Percentiles rank a stretch among this genome's conserved stretches.
phyloP scores from a whole-genome alignment of 257 asterid species.

The Plectranthus barbatus region DNA sequence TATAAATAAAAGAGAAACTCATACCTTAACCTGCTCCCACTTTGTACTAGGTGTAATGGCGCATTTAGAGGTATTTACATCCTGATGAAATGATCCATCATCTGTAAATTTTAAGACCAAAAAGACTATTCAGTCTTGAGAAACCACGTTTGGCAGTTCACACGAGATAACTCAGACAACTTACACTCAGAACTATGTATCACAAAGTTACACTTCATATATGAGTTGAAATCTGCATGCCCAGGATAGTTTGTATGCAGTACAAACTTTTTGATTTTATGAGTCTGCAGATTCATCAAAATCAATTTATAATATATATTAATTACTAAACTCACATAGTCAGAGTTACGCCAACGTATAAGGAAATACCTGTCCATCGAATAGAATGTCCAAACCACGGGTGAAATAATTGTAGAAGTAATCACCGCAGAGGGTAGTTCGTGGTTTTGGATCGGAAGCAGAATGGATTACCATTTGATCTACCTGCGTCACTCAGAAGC shows the following conservation, averaged over 20 bases:
- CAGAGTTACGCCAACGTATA: not conserved
- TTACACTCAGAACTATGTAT: slow-evolving; percentile 48
- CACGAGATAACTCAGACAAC: slow-evolving; percentile 9
- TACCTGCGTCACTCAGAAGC: slow-evolving; percentile 37
- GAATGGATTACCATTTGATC: slow-evolving; percentile 93
- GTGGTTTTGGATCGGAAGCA: slow-evolving; percentile 72
- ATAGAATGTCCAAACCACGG: slow-evolving; percentile 73
- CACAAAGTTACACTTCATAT: slow-evolving; percentile 82
- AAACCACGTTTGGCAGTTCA: not conserved
- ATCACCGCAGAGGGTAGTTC: slow-evolving; percentile 78
- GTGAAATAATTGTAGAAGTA: slow-evolving; percentile 77
- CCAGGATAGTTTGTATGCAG: slow-evolving; percentile 90
- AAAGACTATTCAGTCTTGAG: not conserved
- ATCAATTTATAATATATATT: not conserved
- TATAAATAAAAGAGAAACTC: not conserved
- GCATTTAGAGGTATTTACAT: slow-evolving; percentile 26
- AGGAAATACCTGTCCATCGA: slow-evolving; percentile 65
- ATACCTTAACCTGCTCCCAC: slow-evolving; percentile 84
- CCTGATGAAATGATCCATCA: slow-evolving; percentile 37
- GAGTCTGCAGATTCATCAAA: slow-evolving; percentile 45
- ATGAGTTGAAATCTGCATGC: slow-evolving; percentile 79
- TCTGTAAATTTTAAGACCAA: slow-evolving; percentile 24
- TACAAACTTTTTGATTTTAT: slow-evolving; percentile 76
- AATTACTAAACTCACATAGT: not conserved
- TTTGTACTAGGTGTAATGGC: slow-evolving; percentile 63